Evolutionary conservation across 345 rosid species (phyloP), one percentile per base, ranked within the genome.

Genomic region (Firmiana major): DNA sequence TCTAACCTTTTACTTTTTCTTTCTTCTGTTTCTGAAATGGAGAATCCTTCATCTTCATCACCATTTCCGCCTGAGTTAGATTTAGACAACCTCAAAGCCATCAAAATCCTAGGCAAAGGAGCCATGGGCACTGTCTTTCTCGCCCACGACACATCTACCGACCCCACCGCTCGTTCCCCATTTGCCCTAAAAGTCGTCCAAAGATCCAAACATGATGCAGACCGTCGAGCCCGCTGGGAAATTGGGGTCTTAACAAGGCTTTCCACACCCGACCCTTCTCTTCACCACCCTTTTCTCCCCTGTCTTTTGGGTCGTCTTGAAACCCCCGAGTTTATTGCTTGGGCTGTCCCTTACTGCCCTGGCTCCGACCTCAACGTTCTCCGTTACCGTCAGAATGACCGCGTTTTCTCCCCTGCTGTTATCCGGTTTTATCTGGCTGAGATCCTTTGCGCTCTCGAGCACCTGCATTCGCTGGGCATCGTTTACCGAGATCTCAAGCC

Each of bases 41-140:
- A 76, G 49, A 24, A 79, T 1, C 67, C 70, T 1, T 45, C 71
- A 6, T 15, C 76, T 6, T 57, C 75, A 26, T 74, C 40, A n/a
- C 76, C 79, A 17, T 77, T 74, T 38, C 71, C 84, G 55, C 38
- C 76, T 1, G 77, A 78, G 28, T 80, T 84, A 21, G 63, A 86
- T 64, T 78, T 93, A 15, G 88, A 88, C 53, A 78, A 84, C 65
- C 88, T 91, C 64, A 82, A 77, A 83, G 92, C 90, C 76, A 81
- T 93, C 70, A 89, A 90, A 77, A 78, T 90, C 82, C 88, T 94
- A 6, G 99, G 99, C 8, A 87, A 89, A 76, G 99, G 99, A 26
- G 99, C 97, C 79, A 91, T 87, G 82, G 99, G 98, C 34, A 94
- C 97, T 1, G 99, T 94, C 63, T 87, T 94, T 82, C 90, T 94